phyloP scores from a whole-genome alignment of 2,329 filamentous ascomycete genomes.

The Fusarium nematophilum region DNA sequence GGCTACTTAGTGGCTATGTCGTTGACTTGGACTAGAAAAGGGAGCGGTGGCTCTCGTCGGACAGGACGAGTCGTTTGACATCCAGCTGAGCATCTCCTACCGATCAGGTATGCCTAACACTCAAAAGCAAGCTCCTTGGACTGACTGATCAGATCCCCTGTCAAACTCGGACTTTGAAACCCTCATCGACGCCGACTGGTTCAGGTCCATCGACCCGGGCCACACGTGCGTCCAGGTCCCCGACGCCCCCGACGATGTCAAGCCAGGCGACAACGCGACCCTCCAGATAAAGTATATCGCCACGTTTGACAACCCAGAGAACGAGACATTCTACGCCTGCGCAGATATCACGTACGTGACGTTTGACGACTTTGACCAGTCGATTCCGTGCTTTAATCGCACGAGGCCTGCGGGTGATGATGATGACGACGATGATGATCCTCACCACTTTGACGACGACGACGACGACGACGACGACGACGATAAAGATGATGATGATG shows the following conservation, averaged over 20 bases:
- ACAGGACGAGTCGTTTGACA: conserved; percentile 66
- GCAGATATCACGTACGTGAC: conserved; percentile 59
- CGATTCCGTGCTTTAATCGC: conserved; percentile 57
- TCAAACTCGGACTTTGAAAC: conserved; percentile 54
- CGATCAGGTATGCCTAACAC: conserved; percentile 53
- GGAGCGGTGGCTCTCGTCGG: conserved; percentile 66
- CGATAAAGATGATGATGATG: conserved; percentile 22
- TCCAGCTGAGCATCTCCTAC: conserved; percentile 66
- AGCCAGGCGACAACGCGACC: conserved; percentile 57
- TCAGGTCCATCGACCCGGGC: conserved; percentile 55
- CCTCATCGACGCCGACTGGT: conserved; percentile 49
- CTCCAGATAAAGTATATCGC: conserved; percentile 61
- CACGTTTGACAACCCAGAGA: conserved; percentile 54
- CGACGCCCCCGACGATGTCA: conserved; percentile 50
- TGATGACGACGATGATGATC: conserved; percentile 3
- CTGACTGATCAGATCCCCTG: conserved; percentile 49
- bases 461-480: conserved; percentile 20
- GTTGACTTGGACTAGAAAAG: conserved; percentile 54
- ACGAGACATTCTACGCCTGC: conserved; percentile 61
- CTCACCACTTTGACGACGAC: conserved; percentile 20
- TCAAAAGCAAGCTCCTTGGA: neutral
- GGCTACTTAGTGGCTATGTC: neutral
- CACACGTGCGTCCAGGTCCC: conserved; percentile 58
- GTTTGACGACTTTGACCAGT: conserved; percentile 47
- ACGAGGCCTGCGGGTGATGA: conserved; percentile 44